These are phyloP conservation scores for Myrica gale DNA, from an alignment of 306 rosid genomes.

Conservation along the genomic window DNA sequence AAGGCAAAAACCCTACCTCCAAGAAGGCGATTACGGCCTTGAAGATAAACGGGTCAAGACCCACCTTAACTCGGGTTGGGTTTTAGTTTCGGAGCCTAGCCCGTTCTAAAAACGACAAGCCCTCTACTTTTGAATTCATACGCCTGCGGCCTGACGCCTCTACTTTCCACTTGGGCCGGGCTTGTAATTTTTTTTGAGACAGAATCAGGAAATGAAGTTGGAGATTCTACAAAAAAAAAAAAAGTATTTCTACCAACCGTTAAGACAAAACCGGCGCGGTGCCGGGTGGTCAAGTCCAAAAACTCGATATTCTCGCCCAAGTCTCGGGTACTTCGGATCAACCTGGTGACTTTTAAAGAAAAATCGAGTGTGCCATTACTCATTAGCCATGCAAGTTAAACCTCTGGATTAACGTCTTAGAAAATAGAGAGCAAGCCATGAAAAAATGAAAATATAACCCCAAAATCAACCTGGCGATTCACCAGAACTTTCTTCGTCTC, in stretches of 20 bases:
- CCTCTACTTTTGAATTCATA: no score
- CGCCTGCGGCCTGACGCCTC: no score
- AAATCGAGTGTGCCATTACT: background rate
- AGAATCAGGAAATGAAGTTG: background rate
- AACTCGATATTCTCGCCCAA: no score
- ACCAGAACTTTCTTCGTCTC: constrained; percentile 27
- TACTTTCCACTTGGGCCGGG: background rate
- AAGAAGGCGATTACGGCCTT: background rate
- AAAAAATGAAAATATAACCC: constrained; percentile 18
- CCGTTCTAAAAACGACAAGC: no score
- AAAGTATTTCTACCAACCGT: no score
- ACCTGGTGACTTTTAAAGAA: no score
- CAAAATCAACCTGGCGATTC: constrained; percentile 4
- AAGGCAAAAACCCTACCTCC: constrained; percentile 19
- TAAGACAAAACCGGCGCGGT: no score
- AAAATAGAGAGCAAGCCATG: background rate
- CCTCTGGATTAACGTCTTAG: constrained; percentile 17
- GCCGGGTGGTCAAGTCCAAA: no score
- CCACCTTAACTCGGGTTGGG: background rate
- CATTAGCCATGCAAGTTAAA: constrained; percentile 3
- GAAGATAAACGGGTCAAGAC: background rate
- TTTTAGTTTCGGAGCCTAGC: background rate
- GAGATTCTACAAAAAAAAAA: no score
- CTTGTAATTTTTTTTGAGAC: background rate
- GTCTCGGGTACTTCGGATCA: no score